Evolutionary conservation across 73 alveolate species (phyloP).

Genomic region (Symbiodinium natans): DNA sequence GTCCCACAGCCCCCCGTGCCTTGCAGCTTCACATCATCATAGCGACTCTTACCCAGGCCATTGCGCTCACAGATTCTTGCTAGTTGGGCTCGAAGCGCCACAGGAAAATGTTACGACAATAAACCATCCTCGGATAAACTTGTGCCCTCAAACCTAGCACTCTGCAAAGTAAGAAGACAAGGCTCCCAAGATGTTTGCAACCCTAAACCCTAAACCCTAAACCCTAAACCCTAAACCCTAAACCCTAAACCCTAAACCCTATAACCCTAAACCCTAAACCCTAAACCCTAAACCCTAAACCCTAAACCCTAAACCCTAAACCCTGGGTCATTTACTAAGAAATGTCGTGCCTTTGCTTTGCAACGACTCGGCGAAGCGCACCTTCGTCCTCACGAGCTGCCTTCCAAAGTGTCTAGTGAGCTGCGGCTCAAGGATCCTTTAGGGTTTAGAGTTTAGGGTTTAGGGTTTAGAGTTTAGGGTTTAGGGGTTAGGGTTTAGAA

Average conservation of each 20-base stretch:
- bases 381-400: slow-evolving; percentile 76
- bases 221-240: background rate
- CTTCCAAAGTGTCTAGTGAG: background rate
- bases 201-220: background rate
- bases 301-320: background rate
- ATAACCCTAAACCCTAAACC: background rate
- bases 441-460: background rate
- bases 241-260: background rate
- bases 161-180: no score
- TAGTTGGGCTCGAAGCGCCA: no score
- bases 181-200: no score
- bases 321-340: no score
- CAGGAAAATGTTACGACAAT: no score
- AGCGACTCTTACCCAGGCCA: no score
- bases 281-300: background rate
- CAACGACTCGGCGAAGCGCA: slow-evolving; percentile 80
- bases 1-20: no score
- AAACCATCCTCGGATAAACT: no score
- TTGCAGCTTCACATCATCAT: no score
- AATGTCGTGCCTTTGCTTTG: slow-evolving; percentile 33
- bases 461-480: background rate
- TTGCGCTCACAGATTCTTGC: no score
- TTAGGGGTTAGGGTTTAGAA: background rate
- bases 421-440: background rate
- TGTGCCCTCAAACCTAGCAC: no score